Evolutionary conservation across 257 asterid species (phyloP), one percentile per base, ranked within the genome.

Genomic region (Catharanthus roseus): DNA sequence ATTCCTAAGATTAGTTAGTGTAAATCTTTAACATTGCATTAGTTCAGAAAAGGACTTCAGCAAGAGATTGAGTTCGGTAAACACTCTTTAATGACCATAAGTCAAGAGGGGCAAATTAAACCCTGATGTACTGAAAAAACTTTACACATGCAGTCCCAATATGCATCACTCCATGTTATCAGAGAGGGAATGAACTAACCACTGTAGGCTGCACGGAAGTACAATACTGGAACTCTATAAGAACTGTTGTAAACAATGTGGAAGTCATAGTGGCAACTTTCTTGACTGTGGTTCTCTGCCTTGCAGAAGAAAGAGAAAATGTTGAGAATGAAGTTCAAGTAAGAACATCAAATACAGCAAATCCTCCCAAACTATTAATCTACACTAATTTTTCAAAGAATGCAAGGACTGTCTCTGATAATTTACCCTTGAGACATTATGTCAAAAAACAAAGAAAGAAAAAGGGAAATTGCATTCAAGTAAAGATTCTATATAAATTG

Each of bases 201-300:
- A 67, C 80, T 74, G 80, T 67, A 44, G 81, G 84, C 88, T 82
- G 93, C 96, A 67, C 90, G 96, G 67, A 90, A 89, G 74, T 89
- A 89, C 11, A 93, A 90, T 76, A 90, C 90, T 5, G 98, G 97
- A 73, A 90, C 98, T 85, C 85, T 82, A 77, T 87, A 93, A 8
- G 96, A 87, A 71, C 86, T 77, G 78, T 83, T 90, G 76, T 89
- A 90, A 61, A 86, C 82, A 3, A 78, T 81, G 71, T 93, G 96
- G 83, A 93, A 87, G 79, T 93, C 96, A 42, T 85, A 93, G 76
- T 67, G 77, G 77, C 84, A 89, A 73, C 72, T 83, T 78, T 69
- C 84, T 23, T 44, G 65, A 23, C 67, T 84, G 68, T 75, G 70
- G 54, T 70, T 67, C 29, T 75, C 82, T 70, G 77, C 90, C 98